These are phyloP conservation scores for Fusarium compactum DNA, from an alignment of 2,329 filamentous ascomycete species.

Conservation along the genomic window DNA sequence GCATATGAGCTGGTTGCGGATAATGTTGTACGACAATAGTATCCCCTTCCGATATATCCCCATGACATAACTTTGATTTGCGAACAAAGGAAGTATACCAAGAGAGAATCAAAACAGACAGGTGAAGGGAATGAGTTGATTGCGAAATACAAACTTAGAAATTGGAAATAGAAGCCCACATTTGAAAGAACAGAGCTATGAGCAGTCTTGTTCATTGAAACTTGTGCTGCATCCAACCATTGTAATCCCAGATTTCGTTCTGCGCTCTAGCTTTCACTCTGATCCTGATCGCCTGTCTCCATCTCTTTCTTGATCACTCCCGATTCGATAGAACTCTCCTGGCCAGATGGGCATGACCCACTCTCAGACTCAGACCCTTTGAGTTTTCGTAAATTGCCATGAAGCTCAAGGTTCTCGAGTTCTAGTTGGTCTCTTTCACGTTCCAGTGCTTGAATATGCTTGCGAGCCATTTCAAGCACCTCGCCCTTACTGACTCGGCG, in stretches of 20 bases:
- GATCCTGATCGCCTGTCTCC: slow-evolving; percentile 9
- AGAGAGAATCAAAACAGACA: slow-evolving; percentile 26
- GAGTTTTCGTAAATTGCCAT: slow-evolving; percentile 40
- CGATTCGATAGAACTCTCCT: slow-evolving; percentile 33
- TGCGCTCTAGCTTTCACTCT: slow-evolving; percentile 2
- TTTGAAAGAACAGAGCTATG: not conserved
- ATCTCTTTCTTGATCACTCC: slow-evolving; percentile 4
- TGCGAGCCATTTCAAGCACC: slow-evolving; percentile 48
- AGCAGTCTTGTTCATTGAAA: not conserved
- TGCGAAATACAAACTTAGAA: not conserved
- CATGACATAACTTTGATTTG: not conserved
- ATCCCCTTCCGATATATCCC: not conserved
- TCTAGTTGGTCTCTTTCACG: slow-evolving; percentile 42
- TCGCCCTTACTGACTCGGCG: slow-evolving; percentile 46
- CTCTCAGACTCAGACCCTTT: slow-evolving; percentile 32
- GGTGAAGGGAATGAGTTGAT: not conserved
- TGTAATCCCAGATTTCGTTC: not conserved
- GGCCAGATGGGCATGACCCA: slow-evolving; percentile 13
- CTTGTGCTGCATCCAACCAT: not conserved
- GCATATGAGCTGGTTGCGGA: not conserved
- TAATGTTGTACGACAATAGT: not conserved
- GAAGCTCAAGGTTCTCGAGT: slow-evolving; percentile 43
- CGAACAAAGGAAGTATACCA: slow-evolving; percentile 7
- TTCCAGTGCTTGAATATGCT: slow-evolving; percentile 44
- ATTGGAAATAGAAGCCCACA: not conserved